Evolutionary conservation across 2,329 filamentous ascomycete species (phyloP).

Genomic region (Cordyceps militaris): DNA sequence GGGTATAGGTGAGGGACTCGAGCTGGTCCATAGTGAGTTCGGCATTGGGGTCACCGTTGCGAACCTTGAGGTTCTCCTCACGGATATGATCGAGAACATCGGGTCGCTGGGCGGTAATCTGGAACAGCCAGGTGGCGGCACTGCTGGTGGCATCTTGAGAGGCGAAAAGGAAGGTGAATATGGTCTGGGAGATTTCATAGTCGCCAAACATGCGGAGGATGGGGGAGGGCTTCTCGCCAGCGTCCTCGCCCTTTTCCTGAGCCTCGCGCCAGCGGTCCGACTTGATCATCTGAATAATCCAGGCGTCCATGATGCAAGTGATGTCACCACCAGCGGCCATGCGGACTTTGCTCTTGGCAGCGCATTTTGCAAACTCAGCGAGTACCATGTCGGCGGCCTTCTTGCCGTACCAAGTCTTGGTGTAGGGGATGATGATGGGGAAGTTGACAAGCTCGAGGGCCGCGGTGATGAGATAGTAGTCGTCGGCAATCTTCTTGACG

Average conservation of each 20-base stretch:
- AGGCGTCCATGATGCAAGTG: slow-evolving; percentile 91
- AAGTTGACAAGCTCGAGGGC: slow-evolving; percentile 97
- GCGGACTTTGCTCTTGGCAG: slow-evolving; percentile 85
- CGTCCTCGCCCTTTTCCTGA: slow-evolving; percentile 61
- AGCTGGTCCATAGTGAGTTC: slow-evolving; percentile 75
- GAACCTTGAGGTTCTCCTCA: slow-evolving; percentile 75
- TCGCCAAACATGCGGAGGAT: slow-evolving; percentile 82
- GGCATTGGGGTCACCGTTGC: slow-evolving; percentile 66
- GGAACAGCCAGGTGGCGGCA: slow-evolving; percentile 91
- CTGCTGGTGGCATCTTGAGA: slow-evolving; percentile 96
- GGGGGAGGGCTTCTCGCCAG: slow-evolving; percentile 71
- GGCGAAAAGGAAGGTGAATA: slow-evolving; percentile 96
- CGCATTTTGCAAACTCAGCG: slow-evolving; percentile 81
- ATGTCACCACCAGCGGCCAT: slow-evolving; percentile 84
- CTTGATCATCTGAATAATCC: slow-evolving; percentile 82
- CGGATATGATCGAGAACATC: slow-evolving; percentile 84
- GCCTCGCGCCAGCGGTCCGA: slow-evolving; percentile 76
- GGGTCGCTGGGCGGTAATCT: slow-evolving; percentile 88
- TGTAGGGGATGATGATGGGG: slow-evolving; percentile 90
- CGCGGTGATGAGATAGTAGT: slow-evolving; percentile 94
- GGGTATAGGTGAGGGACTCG: slow-evolving; percentile 83
- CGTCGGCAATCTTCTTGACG: slow-evolving; percentile 89
- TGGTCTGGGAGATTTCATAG: slow-evolving; percentile 83
- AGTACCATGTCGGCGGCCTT: slow-evolving; percentile 91
- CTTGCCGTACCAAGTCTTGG: slow-evolving; percentile 95